A percentile compares a stretch with the other conserved stretches of the same genome.
phyloP scores from a whole-genome alignment of 768 basidiomycete species.

The Boletus rubroflammeus region DNA sequence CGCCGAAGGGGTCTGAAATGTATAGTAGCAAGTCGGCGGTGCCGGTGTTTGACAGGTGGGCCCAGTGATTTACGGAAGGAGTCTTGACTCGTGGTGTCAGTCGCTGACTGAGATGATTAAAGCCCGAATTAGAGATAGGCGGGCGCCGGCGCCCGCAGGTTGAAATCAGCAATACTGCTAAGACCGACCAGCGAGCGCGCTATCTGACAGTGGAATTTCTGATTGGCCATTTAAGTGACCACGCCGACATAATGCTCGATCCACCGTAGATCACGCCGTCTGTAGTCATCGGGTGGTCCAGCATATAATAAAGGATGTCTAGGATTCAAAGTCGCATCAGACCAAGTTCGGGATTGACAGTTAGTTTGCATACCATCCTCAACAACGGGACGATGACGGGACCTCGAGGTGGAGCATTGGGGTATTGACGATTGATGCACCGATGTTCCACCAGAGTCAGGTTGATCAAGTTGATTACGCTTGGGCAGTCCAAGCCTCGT shows the following conservation, averaged over 20 bases:
- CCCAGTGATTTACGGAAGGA: background rate
- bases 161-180: background rate
- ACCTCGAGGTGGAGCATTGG: constrained; percentile 35
- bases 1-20: background rate
- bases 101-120: constrained; percentile 3
- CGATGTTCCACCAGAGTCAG: constrained; percentile 25
- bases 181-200: too few relatives aligned
- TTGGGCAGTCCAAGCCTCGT: constrained; percentile 41
- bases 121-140: background rate
- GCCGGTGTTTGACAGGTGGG: background rate
- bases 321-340: too few relatives aligned
- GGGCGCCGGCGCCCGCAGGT: too few relatives aligned
- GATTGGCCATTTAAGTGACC: background rate
- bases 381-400: background rate
- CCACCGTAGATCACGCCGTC: too few relatives aligned
- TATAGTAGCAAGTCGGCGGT: background rate
- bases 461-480: constrained; percentile 31
- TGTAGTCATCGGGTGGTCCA: background rate
- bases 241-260: too few relatives aligned
- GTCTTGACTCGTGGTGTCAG: background rate
- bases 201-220: background rate
- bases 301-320: too few relatives aligned
- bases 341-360: too few relatives aligned
- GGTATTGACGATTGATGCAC: constrained; percentile 28
- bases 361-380: too few relatives aligned